Evolutionary conservation across 345 rosid genomes (phyloP).

Genomic region (Hibiscus mutabilis): DNA sequence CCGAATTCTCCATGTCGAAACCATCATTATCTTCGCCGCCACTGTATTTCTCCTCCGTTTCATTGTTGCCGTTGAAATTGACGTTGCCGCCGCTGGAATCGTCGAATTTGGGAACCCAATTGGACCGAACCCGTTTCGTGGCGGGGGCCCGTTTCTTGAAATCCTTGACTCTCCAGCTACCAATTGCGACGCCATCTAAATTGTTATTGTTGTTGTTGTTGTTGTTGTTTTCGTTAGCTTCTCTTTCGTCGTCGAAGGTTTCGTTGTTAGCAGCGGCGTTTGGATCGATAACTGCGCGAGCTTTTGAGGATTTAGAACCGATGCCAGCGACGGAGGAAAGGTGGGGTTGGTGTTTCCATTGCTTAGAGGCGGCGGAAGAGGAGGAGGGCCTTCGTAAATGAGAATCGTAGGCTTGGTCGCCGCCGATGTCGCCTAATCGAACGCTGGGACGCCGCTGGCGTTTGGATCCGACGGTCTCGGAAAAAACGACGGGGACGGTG

Average conservation of each 20-base stretch:
- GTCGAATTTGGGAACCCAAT: slow-evolving; percentile 52
- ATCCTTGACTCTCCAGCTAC: slow-evolving; percentile 65
- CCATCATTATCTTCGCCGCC: slow-evolving; percentile 49
- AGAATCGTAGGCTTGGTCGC: slow-evolving; percentile 56
- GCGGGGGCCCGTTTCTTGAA: slow-evolving; percentile 35
- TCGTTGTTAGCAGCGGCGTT: neutral
- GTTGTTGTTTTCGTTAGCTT: slow-evolving; percentile 35
- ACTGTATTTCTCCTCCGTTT: slow-evolving; percentile 45
- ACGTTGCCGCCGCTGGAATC: slow-evolving; percentile 22
- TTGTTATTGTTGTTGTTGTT: slow-evolving; percentile 27
- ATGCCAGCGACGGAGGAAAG: slow-evolving; percentile 1
- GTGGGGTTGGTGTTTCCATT: slow-evolving; percentile 19
- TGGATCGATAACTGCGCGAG: slow-evolving; percentile 47
- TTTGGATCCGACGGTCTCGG: slow-evolving; percentile 58
- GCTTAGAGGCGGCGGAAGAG: slow-evolving; percentile 19
- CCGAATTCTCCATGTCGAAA: slow-evolving; percentile 59
- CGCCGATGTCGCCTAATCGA: slow-evolving; percentile 86
- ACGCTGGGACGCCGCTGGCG: slow-evolving; percentile 88
- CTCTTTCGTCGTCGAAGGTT: slow-evolving; percentile 38
- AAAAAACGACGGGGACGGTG: slow-evolving; percentile 25
- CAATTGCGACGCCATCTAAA: slow-evolving; percentile 51
- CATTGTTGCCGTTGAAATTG: slow-evolving; percentile 9
- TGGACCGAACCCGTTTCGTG: slow-evolving; percentile 53
- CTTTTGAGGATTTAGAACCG: slow-evolving; percentile 40
- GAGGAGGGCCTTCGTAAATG: slow-evolving; percentile 33